Conservation (phyloP, 257 asterid genomes). For the Verbascum thapsus region DNA sequence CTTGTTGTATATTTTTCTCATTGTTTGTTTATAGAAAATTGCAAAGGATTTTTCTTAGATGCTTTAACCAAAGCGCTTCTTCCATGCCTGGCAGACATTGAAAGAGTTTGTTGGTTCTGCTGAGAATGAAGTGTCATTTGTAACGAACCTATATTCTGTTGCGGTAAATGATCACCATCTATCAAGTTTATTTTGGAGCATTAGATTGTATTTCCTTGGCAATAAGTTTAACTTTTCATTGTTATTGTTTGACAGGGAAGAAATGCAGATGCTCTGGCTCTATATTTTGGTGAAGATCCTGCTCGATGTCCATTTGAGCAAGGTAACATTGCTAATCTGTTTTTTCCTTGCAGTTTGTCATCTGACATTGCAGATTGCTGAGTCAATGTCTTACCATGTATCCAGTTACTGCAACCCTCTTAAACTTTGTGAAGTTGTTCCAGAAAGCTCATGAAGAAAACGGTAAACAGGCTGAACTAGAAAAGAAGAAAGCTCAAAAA, state of each 20-base stretch:
- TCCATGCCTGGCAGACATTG: constrained; percentile 53
- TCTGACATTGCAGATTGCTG: constrained; percentile 31
- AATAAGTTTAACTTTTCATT: constrained; percentile 12
- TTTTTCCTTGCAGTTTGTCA: constrained; percentile 5
- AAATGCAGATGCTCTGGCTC: no score
- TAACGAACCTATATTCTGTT: constrained; percentile 60
- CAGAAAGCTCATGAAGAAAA: constrained; percentile 91
- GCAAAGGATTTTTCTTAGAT: constrained; percentile 1
- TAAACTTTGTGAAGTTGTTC: constrained; percentile 88
- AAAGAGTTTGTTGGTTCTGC: constrained; percentile 68
- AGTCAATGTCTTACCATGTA: constrained; percentile 36
- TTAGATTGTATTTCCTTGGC: neutral
- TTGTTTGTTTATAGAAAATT: constrained; percentile 10
- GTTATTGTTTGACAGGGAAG: constrained; percentile 56
- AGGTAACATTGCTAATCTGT: constrained; percentile 47
- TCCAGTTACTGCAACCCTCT: constrained; percentile 92
- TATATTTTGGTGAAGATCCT: constrained; percentile 95
- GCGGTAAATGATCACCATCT: constrained; percentile 53
- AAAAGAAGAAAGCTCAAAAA: constrained; percentile 90
- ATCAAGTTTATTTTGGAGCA: no score
- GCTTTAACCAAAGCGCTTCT: constrained; percentile 22
- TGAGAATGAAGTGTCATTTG: constrained; percentile 70
- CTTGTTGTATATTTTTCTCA: constrained; percentile 5
- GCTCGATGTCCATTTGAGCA: constrained; percentile 86
- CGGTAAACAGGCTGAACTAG: constrained; percentile 81